A percentile compares a stretch with the other conserved stretches of the same genome.
These are phyloP conservation scores for Cladorrhinum sp. DNA, from an alignment of 2,329 filamentous ascomycete genomes.

Conservation along the genomic window DNA sequence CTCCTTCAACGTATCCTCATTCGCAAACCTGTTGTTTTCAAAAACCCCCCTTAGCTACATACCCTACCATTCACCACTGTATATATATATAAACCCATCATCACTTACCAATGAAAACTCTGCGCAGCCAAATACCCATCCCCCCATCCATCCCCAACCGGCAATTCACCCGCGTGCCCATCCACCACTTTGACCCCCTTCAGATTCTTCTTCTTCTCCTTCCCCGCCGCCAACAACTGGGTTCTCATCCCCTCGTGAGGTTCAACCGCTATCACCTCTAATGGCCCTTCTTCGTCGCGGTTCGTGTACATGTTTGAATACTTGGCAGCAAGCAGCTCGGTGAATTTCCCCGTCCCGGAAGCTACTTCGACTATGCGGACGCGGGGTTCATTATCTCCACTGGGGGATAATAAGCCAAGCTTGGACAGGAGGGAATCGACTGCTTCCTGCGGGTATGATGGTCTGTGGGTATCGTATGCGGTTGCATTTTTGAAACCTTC, in stretches of 20 bases:
- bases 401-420: slow-evolving; percentile 49
- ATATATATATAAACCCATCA: too few species aligned
- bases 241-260: not conserved
- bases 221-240: slow-evolving; percentile 53
- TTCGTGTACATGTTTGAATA: slow-evolving; percentile 35
- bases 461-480: slow-evolving; percentile 65
- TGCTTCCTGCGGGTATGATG: slow-evolving; percentile 54
- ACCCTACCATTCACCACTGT: too few species aligned
- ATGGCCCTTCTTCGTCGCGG: slow-evolving; percentile 52
- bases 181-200: slow-evolving; percentile 51
- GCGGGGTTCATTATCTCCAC: slow-evolving; percentile 33
- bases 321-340: slow-evolving; percentile 43
- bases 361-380: slow-evolving; percentile 39
- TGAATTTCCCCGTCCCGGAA: slow-evolving; percentile 35
- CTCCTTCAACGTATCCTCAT: slow-evolving; percentile 57
- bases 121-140: slow-evolving; percentile 67
- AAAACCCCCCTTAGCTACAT: too few species aligned
- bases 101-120: slow-evolving; percentile 41
- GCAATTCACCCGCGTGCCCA: slow-evolving; percentile 58
- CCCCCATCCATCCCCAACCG: slow-evolving; percentile 54
- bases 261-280: not conserved
- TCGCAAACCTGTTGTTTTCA: slow-evolving; percentile 74
- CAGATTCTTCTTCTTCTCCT: slow-evolving; percentile 53
- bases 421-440: slow-evolving; percentile 52
- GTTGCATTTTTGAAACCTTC: slow-evolving; percentile 64